Conservation (phyloP, 306 rosid species). For the Lagenaria siceraria region DNA sequence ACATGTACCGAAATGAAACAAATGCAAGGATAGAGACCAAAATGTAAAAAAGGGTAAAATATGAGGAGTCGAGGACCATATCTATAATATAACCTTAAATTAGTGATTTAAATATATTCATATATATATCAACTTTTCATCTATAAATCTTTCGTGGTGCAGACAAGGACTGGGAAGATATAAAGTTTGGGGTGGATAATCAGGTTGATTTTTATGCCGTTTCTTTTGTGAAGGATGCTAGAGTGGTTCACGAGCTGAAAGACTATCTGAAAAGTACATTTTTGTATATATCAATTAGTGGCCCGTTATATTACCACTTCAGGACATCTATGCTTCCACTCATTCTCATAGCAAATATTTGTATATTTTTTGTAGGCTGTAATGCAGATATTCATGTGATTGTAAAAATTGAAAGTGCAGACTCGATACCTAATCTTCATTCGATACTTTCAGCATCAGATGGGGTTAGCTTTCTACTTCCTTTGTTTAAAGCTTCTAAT, state of each 20-base stretch:
- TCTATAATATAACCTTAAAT: background rate
- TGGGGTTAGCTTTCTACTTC: constrained; percentile 54
- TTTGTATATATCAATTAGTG: background rate
- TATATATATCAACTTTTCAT: background rate
- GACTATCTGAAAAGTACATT: constrained; percentile 57
- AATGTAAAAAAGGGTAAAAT: background rate
- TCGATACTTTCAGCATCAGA: constrained; percentile 83
- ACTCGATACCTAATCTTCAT: constrained; percentile 85
- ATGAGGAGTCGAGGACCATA: background rate
- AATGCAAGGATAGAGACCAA: background rate
- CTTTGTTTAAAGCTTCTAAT: constrained; percentile 1
- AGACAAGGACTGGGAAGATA: constrained; percentile 99
- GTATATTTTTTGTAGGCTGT: constrained; percentile 32
- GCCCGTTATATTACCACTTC: constrained; percentile 8
- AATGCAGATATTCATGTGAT: constrained; percentile 75
- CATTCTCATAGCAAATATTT: constrained; percentile 12
- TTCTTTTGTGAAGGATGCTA: constrained; percentile 87
- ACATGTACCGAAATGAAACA: background rate
- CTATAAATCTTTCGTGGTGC: constrained; percentile 10
- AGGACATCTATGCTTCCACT: constrained; percentile 1
- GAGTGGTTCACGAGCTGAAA: constrained; percentile 83
- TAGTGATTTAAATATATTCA: background rate
- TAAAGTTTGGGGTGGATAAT: constrained; percentile 93
- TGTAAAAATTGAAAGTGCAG: constrained; percentile 97
- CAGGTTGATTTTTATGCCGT: constrained; percentile 92